phyloP scores from a whole-genome alignment of 352 stramenopile genomes.

The Phytophthora pistaciae region DNA sequence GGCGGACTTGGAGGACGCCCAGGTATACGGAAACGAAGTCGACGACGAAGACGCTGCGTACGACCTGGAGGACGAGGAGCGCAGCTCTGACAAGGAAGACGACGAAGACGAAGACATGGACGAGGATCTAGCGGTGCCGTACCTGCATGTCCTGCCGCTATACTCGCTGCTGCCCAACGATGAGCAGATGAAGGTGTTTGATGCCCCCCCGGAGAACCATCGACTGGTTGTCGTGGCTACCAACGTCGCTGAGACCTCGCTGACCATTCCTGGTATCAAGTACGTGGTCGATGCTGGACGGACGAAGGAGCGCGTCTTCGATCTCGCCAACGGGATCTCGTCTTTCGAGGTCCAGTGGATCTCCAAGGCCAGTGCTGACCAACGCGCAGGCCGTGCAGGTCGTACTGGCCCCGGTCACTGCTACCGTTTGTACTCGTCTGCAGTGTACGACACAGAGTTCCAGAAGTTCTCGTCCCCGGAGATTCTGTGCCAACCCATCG shows the following conservation, averaged over 20 bases:
- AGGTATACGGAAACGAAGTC: conserved; percentile 66
- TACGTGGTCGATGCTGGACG: conserved; percentile 98
- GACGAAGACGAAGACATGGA: conserved; percentile 86
- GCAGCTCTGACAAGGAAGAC: conserved; percentile 55
- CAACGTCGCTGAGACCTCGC: conserved; percentile 98
- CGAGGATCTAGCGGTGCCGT: conserved; percentile 68
- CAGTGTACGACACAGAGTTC: conserved; percentile 97
- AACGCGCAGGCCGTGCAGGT: conserved; percentile 96
- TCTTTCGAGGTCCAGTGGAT: conserved; percentile 95
- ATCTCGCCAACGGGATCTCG: conserved; percentile 92
- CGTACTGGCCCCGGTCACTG: conserved; percentile 97
- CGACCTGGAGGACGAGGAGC: conserved; percentile 53
- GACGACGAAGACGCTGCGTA: conserved; percentile 55
- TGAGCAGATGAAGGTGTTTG: conserved; percentile 94
- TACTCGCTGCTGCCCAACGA: conserved; percentile 98
- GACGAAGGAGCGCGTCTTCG: conserved; percentile 97
- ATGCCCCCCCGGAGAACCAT: conserved; percentile 88
- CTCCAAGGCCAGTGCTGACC: conserved; percentile 85
- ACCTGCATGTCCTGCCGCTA: conserved; percentile 95
- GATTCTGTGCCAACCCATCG: conserved; percentile 92
- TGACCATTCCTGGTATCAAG: conserved; percentile 96
- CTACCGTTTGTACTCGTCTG: conserved; percentile 98
- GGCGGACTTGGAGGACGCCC: conserved; percentile 72
- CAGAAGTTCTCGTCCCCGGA: conserved; percentile 92
- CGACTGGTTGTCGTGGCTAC: conserved; percentile 97